phyloP scores from a whole-genome alignment of 208 protist genomes.

The Leishmania mexicana region DNA sequence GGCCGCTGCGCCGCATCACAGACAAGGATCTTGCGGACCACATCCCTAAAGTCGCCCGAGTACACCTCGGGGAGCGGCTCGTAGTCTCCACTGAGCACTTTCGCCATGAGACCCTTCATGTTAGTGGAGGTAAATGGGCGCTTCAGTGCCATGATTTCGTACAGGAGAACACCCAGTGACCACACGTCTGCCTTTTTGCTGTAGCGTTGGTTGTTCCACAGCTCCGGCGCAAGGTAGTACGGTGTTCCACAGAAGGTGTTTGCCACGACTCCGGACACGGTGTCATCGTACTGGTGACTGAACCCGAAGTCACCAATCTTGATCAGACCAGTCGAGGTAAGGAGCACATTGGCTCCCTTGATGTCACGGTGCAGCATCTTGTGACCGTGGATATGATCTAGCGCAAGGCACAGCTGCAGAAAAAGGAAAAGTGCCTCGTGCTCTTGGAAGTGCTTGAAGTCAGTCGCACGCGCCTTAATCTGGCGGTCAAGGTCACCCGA shows the following conservation, averaged over 20 bases:
- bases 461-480: slow-evolving; percentile 61
- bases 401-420: slow-evolving; percentile 80
- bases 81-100: slow-evolving; percentile 69
- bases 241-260: slow-evolving; percentile 81
- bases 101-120: slow-evolving; percentile 86
- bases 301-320: slow-evolving; percentile 94
- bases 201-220: slow-evolving; percentile 90
- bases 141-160: slow-evolving; percentile 84
- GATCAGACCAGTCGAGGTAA: slow-evolving; percentile 86
- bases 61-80: slow-evolving; percentile 67
- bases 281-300: slow-evolving; percentile 90
- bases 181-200: slow-evolving; percentile 90
- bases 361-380: slow-evolving; percentile 93
- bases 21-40: slow-evolving; percentile 73
- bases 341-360: slow-evolving; percentile 89
- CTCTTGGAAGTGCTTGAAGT: slow-evolving; percentile 81
- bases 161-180: slow-evolving; percentile 78
- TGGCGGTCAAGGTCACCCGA: slow-evolving; percentile 85
- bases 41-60: slow-evolving; percentile 58
- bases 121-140: slow-evolving; percentile 77
- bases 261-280: slow-evolving; percentile 84
- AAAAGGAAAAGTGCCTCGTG: slow-evolving; percentile 88
- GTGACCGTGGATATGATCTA: slow-evolving; percentile 90
- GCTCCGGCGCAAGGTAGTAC: slow-evolving; percentile 90
- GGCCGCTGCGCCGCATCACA: slow-evolving; percentile 72